phyloP scores from a whole-genome alignment of 2,329 filamentous ascomycete genomes.

The Aspergillus cejpii region DNA sequence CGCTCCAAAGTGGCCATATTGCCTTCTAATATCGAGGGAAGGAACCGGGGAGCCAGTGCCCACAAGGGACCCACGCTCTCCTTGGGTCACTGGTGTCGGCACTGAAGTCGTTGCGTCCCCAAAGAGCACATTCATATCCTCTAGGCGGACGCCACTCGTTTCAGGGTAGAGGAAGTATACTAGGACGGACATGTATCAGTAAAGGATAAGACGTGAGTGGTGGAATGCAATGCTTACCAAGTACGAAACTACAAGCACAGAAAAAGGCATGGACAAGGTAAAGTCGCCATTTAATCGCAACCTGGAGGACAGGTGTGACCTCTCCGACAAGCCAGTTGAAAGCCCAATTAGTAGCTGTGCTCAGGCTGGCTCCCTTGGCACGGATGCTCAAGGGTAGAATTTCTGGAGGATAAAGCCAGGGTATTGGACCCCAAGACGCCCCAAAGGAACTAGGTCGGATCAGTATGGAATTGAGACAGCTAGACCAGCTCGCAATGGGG shows the following conservation, averaged over 20 bases:
- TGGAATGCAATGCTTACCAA: slow-evolving; percentile 61
- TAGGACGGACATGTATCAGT: slow-evolving; percentile 35
- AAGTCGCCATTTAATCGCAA: slow-evolving; percentile 84
- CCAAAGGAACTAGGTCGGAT: slow-evolving; percentile 59
- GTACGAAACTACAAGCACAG: slow-evolving; percentile 88
- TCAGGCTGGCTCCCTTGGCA: slow-evolving; percentile 92
- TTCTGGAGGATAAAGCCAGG: slow-evolving; percentile 98
- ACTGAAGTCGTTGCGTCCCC: slow-evolving; percentile 83
- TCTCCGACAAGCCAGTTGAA: slow-evolving; percentile 97
- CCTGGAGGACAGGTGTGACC: slow-evolving; percentile 87
- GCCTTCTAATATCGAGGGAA: slow-evolving; percentile 62
- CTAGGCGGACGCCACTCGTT: slow-evolving; percentile 86
- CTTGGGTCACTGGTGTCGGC: slow-evolving; percentile 68
- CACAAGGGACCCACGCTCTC: slow-evolving; percentile 77
- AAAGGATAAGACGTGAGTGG: neutral
- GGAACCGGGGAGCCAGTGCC: slow-evolving; percentile 70
- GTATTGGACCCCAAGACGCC: slow-evolving; percentile 95
- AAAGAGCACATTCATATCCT: slow-evolving; percentile 94
- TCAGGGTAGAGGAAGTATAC: slow-evolving; percentile 98
- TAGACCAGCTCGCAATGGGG: neutral
- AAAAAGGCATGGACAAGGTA: slow-evolving; percentile 97
- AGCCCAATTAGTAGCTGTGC: slow-evolving; percentile 94
- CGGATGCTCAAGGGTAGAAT: slow-evolving; percentile 94
- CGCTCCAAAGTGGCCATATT: slow-evolving; percentile 45
- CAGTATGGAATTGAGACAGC: neutral